These are phyloP conservation scores for Talaromyces borbonicus DNA, from an alignment of 495 filamentous ascomycete genomes.

Conservation along the genomic window DNA sequence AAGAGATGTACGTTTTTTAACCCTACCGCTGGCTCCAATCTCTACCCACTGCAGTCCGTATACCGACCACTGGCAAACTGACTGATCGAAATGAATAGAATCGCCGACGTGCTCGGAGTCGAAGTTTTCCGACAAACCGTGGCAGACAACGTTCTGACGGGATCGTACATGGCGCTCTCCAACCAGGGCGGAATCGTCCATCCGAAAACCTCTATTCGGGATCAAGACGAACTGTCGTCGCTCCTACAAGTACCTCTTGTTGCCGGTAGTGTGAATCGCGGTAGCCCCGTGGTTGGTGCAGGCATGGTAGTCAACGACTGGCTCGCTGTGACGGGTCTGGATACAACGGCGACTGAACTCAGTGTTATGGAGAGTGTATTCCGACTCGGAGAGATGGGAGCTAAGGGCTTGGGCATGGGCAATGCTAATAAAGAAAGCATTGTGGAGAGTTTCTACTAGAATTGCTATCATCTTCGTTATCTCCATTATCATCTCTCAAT, in stretches of 20 bases:
- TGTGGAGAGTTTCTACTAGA: slow-evolving; percentile 95
- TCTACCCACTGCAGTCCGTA: neutral
- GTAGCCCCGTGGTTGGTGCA: slow-evolving; percentile 86
- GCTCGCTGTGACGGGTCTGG: slow-evolving; percentile 92
- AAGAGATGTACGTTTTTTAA: slow-evolving; percentile 54
- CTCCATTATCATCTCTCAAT: neutral
- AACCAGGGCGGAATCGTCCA: slow-evolving; percentile 97
- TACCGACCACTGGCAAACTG: too few species aligned
- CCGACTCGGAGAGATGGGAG: slow-evolving; percentile 66
- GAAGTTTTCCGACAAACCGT: slow-evolving; percentile 98
- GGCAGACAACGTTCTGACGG: slow-evolving; percentile 91
- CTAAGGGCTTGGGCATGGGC: slow-evolving; percentile 48
- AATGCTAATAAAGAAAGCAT: slow-evolving; percentile 89
- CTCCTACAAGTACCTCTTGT: slow-evolving; percentile 93
- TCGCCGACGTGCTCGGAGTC: slow-evolving; percentile 92
- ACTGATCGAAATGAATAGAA: too few species aligned
- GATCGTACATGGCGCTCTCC: slow-evolving; percentile 88
- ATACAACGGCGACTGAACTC: slow-evolving; percentile 93
- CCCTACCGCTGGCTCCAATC: neutral
- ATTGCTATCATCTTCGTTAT: too few species aligned
- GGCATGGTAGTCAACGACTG: slow-evolving; percentile 99
- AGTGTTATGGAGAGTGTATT: slow-evolving; percentile 96
- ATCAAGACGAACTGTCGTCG: slow-evolving; percentile 93
- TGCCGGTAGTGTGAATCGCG: slow-evolving; percentile 86
- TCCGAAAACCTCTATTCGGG: slow-evolving; percentile 90